A percentile compares a stretch with the other conserved stretches of the same genome.
phyloP scores from a whole-genome alignment of 2,329 filamentous ascomycete species.

The Exophiala xenobiotica region DNA sequence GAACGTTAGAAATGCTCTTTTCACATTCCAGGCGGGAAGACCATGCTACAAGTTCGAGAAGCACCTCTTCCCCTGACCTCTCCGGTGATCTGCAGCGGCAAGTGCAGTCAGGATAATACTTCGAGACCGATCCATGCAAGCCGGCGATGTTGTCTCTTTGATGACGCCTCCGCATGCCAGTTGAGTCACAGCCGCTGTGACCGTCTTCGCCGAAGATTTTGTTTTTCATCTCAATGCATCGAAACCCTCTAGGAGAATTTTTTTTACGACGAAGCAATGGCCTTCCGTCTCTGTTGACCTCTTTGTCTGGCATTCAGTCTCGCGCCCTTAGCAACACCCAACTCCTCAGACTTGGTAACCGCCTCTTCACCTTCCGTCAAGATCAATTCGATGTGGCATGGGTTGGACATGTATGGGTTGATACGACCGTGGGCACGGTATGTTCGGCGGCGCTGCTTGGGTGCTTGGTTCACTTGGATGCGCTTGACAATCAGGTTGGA shows the following conservation, averaged over 20 bases:
- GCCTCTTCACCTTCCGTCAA: slow-evolving; percentile 96
- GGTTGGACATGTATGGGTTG: slow-evolving; percentile 99
- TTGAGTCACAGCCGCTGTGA: no score
- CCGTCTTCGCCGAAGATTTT: not conserved
- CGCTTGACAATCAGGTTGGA: slow-evolving; percentile 98
- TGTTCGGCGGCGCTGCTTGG: slow-evolving; percentile 97
- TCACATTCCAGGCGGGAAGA: not conserved
- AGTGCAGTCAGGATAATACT: no score
- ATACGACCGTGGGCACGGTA: slow-evolving; percentile 99
- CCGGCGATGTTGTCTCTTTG: no score
- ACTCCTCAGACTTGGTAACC: slow-evolving; percentile 81
- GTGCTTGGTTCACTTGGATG: slow-evolving; percentile 99
- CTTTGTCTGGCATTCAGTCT: slow-evolving; percentile 91
- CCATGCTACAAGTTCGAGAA: not conserved
- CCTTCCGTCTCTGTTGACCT: slow-evolving; percentile 63
- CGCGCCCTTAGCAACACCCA: slow-evolving; percentile 57
- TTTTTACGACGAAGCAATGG: slow-evolving; percentile 52
- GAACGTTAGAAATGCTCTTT: not conserved
- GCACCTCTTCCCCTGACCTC: not conserved
- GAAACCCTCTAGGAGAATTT: not conserved
- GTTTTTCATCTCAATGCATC: not conserved
- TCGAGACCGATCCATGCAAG: no score
- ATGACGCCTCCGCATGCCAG: no score
- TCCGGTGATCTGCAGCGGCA: no score
- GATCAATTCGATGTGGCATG: slow-evolving; percentile 99